A percentile compares a stretch with the other conserved stretches of the same genome.
Conservation (phyloP, 768 basidiomycete genomes). For the Psilocybe sp. region DNA sequence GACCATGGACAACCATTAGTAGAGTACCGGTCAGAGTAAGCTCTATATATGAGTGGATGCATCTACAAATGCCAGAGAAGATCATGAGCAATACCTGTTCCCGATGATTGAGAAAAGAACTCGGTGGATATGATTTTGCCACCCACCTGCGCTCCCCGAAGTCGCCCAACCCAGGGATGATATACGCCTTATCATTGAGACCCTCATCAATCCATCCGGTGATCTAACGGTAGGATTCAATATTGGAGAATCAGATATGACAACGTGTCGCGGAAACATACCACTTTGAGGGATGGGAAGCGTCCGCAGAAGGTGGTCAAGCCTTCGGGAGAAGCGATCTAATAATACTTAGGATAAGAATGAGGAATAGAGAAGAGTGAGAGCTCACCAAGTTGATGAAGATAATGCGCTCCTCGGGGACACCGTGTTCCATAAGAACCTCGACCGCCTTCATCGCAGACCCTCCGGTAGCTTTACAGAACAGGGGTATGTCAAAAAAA, state of each 20-base stretch:
- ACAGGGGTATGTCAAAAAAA: not conserved
- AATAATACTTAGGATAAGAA: conserved; percentile 2
- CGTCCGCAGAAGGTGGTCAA: conserved; percentile 71
- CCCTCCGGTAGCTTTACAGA: conserved; percentile 77
- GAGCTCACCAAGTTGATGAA: conserved; percentile 83
- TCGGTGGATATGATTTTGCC: not conserved
- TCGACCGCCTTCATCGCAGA: conserved; percentile 98
- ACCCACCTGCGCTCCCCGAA: conserved; percentile 86
- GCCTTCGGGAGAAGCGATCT: conserved; percentile 94
- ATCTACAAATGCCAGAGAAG: not conserved
- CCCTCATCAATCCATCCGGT: conserved; percentile 96
- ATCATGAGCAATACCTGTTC: conserved; percentile 12
- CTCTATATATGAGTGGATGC: not conserved
- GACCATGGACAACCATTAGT: too few relatives aligned
- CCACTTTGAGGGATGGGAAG: conserved; percentile 77
- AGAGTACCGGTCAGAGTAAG: not conserved
- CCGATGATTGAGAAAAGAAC: not conserved
- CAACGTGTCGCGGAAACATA: conserved; percentile 33
- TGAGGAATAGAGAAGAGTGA: not conserved
- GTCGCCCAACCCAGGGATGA: conserved; percentile 94
- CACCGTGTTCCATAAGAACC: conserved; percentile 86
- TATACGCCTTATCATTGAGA: conserved; percentile 87
- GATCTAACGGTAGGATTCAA: conserved; percentile 45
- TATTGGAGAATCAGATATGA: not conserved
- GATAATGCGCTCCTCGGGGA: conserved; percentile 92